Percentiles rank a stretch among this genome's conserved stretches.
These are phyloP conservation scores for Kernera saxatilis DNA, from an alignment of 345 rosid genomes.

Conservation along the genomic window DNA sequence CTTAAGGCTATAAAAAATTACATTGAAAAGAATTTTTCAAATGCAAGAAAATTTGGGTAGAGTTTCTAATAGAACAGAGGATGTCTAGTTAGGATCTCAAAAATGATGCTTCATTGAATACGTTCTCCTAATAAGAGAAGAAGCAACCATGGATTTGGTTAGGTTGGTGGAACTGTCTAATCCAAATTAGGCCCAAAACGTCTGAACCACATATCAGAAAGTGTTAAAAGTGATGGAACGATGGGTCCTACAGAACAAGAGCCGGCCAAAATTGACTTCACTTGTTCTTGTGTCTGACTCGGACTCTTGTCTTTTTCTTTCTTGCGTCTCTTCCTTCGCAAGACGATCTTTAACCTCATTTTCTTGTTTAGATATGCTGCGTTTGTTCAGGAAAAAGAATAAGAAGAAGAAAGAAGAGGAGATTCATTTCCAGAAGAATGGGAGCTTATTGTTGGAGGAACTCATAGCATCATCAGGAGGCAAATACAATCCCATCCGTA, in stretches of 20 bases:
- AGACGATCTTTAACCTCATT: not conserved
- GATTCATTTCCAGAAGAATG: not conserved
- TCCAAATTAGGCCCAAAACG: not conserved
- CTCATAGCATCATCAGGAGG: constrained; percentile 24
- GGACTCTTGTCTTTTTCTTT: not conserved
- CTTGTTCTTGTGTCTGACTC: not conserved
- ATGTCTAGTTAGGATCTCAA: too few relatives aligned
- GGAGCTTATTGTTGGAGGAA: constrained; percentile 19
- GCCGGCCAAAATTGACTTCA: constrained; percentile 12
- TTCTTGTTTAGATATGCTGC: not conserved
- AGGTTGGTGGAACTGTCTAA: not conserved
- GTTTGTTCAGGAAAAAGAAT: not conserved
- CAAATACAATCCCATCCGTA: constrained; percentile 18
- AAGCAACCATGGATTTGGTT: not conserved
- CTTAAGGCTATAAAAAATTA: too few relatives aligned
- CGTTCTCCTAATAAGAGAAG: not conserved
- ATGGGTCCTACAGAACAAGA: not conserved
- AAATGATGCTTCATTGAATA: not conserved
- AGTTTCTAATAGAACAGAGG: too few relatives aligned
- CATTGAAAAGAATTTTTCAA: too few relatives aligned
- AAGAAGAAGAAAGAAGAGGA: constrained; percentile 4
- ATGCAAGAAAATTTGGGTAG: too few relatives aligned
- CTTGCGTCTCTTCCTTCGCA: not conserved
- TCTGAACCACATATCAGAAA: too few relatives aligned
- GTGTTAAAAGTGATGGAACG: too few relatives aligned